Base-by-base conservation (phyloP, 441 rosid species). In the Theobroma grandiflorum region DNA sequence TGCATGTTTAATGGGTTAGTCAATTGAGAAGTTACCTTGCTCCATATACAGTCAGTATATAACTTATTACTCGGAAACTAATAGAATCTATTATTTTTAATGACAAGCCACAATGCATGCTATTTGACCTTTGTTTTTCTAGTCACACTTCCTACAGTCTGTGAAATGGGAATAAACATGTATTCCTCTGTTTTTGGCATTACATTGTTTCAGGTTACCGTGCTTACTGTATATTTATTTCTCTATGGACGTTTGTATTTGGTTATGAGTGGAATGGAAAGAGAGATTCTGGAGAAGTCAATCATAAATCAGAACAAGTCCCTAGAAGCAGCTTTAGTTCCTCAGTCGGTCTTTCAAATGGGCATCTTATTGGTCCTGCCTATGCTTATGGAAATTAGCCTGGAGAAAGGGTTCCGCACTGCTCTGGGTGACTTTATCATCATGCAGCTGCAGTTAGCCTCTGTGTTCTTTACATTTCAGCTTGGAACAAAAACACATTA, bases 401-500 rank as follows among this genome's bases (percentile, higher is more conserved):
- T 97, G 81, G 98, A 95, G 84, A 91, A 94, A 86, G 99, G 99
- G 20, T 94, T 97, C 59, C 94, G 97, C 57, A 80, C 95, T 65
- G 99, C 99, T 73, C 84, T 97, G 35, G 98, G 92, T 37, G 94
- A 94, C 73, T 94, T 97, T 78, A 85, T 97, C 84, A 92, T 94
- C 72, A 95, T 97, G 99, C 99, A 95, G 87, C 90, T 97, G 82
- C 99, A 97, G 84, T 91, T 95, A 72, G 99, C 99, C 18, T 90
- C 99, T 1, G 96, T 93, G 52, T 95, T 95, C 88, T 95, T 97
- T 77, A 92, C 99, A 1, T 97, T 97, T 88, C 99, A 95, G 91
- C 99, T 97, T 65, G 99, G 99, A 75, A 97, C 99, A 15, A 97
- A 92, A 86, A 90, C 96, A 53, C 99, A 97, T 86, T 93, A 90